These are phyloP conservation scores for Sabuloglossum arenarium DNA, from an alignment of 495 filamentous ascomycete genomes.

Conservation along the genomic window DNA sequence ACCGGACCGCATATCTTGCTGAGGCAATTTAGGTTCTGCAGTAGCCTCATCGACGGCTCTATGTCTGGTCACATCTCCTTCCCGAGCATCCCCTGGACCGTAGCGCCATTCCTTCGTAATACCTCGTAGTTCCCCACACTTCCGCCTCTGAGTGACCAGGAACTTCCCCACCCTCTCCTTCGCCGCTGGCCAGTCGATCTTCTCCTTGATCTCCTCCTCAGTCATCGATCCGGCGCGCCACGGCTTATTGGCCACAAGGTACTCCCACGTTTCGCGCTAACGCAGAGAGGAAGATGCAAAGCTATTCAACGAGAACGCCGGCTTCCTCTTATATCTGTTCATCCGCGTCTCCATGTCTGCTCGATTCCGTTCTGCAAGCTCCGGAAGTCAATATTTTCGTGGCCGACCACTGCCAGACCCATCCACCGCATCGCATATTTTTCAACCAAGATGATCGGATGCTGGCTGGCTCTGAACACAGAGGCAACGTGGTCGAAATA, in stretches of 20 bases:
- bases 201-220: neutral
- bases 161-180: neutral
- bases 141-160: neutral
- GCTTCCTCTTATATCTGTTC: conserved; percentile 4
- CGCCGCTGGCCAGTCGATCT: neutral
- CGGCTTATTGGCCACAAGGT: neutral
- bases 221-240: neutral
- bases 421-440: neutral
- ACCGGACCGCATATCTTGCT: neutral
- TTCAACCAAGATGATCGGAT: neutral
- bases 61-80: neutral
- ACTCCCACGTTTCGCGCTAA: neutral
- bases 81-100: neutral
- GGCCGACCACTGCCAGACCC: neutral
- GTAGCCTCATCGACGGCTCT: neutral
- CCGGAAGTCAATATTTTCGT: neutral
- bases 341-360: conserved; percentile 3
- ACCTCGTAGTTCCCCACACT: neutral
- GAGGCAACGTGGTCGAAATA: neutral
- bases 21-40: neutral
- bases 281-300: conserved; percentile 1
- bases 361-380: conserved; percentile 6
- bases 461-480: neutral
- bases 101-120: neutral
- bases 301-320: neutral